Conservation (phyloP, 176 grass and related monocot species). For the Bonia amplexicaulis region DNA sequence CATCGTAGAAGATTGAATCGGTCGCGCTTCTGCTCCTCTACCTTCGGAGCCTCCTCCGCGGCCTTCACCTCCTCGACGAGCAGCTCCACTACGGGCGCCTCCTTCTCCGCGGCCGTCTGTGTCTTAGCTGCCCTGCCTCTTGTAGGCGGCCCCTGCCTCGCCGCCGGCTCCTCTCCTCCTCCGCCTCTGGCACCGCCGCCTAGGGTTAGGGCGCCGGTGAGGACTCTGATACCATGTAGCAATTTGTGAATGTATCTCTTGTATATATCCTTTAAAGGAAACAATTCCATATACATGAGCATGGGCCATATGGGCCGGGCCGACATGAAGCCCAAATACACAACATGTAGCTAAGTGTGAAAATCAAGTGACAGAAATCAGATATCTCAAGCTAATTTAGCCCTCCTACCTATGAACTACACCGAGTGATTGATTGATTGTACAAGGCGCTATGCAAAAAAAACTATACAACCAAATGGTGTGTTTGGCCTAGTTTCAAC, state of each 20-base stretch:
- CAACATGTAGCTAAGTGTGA: not conserved
- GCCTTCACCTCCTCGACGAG: conserved; percentile 5
- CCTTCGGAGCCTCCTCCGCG: conserved; percentile 27
- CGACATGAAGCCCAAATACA: too few species aligned
- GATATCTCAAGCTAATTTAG: not conserved
- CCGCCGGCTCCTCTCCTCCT: not conserved
- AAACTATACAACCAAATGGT: not conserved
- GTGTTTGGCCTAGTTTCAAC: not conserved
- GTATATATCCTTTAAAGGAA: too few species aligned
- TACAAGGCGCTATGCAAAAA: not conserved
- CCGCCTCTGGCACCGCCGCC: too few species aligned
- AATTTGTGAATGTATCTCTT: too few species aligned
- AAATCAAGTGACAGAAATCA: not conserved
- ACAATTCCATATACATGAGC: too few species aligned
- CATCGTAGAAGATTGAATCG: too few species aligned
- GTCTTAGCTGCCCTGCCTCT: conserved; percentile 16
- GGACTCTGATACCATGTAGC: too few species aligned
- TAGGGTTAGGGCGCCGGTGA: too few species aligned
- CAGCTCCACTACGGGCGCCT: not conserved
- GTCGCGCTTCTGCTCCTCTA: conserved; percentile 34
- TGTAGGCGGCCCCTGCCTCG: conserved; percentile 21
- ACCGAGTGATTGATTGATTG: not conserved
- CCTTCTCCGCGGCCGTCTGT: conserved; percentile 10
- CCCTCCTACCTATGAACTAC: not conserved
- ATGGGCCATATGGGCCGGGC: too few species aligned